phyloP scores from a whole-genome alignment of 495 filamentous ascomycete genomes.

The Talaromyces trachyspermus region DNA sequence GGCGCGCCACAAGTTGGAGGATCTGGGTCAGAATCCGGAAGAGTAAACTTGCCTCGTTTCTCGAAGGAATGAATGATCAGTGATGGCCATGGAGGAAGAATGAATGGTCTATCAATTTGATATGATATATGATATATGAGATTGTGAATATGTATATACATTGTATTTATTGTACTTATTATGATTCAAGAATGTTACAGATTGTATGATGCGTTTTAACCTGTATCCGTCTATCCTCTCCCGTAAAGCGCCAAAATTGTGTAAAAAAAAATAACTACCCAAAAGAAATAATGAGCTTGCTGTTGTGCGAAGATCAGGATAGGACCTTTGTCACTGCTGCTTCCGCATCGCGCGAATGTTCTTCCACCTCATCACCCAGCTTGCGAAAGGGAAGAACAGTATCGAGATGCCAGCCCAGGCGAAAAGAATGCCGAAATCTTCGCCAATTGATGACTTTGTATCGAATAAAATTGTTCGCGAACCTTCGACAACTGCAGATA shows the following conservation, averaged over 20 bases:
- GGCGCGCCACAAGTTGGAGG: slow-evolving; percentile 5
- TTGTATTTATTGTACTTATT: not conserved
- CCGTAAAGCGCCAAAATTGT: no score
- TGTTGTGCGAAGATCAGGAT: no score
- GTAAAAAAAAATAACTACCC: no score
- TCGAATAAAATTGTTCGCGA: slow-evolving; percentile 57
- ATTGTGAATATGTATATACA: not conserved
- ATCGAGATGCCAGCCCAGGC: slow-evolving; percentile 53
- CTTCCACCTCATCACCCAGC: slow-evolving; percentile 53
- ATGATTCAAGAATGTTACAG: not conserved
- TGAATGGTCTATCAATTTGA: not conserved
- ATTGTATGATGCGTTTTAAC: not conserved
- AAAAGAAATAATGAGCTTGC: no score
- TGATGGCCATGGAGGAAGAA: not conserved
- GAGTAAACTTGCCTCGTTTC: not conserved
- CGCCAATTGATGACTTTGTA: slow-evolving; percentile 51
- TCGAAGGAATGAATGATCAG: not conserved
- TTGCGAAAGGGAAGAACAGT: slow-evolving; percentile 52
- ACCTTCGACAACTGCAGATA: slow-evolving; percentile 49
- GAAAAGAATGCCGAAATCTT: slow-evolving; percentile 58
- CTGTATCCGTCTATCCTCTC: no score
- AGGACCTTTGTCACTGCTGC: not conserved
- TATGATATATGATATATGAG: slow-evolving; percentile 3
- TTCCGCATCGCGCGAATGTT: slow-evolving; percentile 25
- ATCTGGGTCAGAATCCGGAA: slow-evolving; percentile 5